Conservation (phyloP, 2,329 filamentous ascomycete genomes). For the Cadophora sp. region DNA sequence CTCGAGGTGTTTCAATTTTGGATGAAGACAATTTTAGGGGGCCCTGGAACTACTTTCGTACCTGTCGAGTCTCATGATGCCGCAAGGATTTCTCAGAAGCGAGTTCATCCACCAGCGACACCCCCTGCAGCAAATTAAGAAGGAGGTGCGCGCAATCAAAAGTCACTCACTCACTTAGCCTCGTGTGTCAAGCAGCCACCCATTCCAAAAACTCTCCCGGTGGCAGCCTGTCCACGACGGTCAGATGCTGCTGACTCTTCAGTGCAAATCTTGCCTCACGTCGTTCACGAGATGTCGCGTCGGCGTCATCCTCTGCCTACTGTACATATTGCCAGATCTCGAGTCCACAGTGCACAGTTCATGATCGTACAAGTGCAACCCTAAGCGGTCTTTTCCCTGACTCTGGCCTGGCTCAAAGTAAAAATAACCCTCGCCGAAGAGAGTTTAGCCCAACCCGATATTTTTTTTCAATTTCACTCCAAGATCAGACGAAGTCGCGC, state of each 20-base stretch:
- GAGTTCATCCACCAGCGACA: constrained; percentile 4
- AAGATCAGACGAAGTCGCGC: constrained; percentile 6
- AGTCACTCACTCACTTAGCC: not conserved
- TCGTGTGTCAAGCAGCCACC: constrained; percentile 7
- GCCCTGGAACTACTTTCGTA: constrained; percentile 8
- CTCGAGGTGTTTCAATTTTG: constrained; percentile 10
- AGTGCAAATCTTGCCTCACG: constrained; percentile 1
- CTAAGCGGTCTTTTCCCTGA: not conserved
- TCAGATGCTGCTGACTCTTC: constrained; percentile 13
- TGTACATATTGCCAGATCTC: constrained; percentile 6
- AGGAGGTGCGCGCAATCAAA: not conserved
- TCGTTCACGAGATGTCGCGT: not conserved
- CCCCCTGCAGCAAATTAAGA: not conserved
- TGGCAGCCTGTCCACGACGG: constrained; percentile 4
- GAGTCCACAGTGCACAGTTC: constrained; percentile 2
- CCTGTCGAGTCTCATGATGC: constrained; percentile 12
- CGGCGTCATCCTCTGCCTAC: not conserved
- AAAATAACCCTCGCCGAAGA: constrained; percentile 12
- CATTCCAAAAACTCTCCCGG: not conserved
- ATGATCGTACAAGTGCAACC: constrained; percentile 11
- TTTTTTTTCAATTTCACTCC: constrained; percentile 1
- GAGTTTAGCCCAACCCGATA: not conserved
- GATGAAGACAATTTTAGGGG: not conserved
- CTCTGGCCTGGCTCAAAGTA: not conserved
- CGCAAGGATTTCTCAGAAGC: constrained; percentile 13